Evolutionary conservation across 1,284 basidiomycete species (phyloP).

Genomic region (Cystobasidium sp.): DNA sequence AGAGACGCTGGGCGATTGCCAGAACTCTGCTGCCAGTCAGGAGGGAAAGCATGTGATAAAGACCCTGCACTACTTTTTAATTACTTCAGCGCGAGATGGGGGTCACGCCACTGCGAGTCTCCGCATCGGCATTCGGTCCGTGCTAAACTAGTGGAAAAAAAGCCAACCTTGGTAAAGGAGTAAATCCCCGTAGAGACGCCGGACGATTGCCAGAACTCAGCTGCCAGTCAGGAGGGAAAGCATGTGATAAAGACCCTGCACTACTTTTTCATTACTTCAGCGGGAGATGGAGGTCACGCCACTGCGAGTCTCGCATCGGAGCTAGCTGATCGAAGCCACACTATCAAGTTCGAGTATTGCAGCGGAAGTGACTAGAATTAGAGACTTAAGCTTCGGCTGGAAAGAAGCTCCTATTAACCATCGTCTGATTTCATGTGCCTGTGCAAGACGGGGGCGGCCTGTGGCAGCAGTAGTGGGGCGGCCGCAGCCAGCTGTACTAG

Average conservation of each 20-base stretch:
- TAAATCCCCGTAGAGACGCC: conserved; percentile 14
- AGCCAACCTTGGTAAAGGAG: conserved; percentile 11
- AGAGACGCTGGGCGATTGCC: conserved; percentile 12
- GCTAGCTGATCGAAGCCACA: conserved; percentile 12
- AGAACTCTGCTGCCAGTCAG: conserved; percentile 12
- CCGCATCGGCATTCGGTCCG: conserved; percentile 13
- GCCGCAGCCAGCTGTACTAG: conserved; percentile 19
- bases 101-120: conserved; percentile 14
- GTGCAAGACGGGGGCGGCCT: conserved; percentile 10
- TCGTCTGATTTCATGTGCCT: conserved; percentile 9
- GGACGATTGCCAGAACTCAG: conserved; percentile 12
- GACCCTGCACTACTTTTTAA: conserved; percentile 15
- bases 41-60: conserved; percentile 14
- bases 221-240: conserved; percentile 11
- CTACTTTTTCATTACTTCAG: conserved; percentile 14
- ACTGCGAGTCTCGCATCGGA: conserved; percentile 12
- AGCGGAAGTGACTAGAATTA: conserved; percentile 16
- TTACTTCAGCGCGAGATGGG: conserved; percentile 13
- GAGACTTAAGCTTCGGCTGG: conserved; percentile 11
- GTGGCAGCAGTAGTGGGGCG: not conserved
- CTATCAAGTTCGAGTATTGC: conserved; percentile 16
- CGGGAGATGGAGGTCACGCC: conserved; percentile 8
- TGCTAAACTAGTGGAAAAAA: conserved; percentile 15
- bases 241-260: conserved; percentile 13
- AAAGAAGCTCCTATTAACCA: conserved; percentile 9